phyloP scores from a whole-genome alignment of 116 monocot species.

The Trichopus zeylanicus region DNA sequence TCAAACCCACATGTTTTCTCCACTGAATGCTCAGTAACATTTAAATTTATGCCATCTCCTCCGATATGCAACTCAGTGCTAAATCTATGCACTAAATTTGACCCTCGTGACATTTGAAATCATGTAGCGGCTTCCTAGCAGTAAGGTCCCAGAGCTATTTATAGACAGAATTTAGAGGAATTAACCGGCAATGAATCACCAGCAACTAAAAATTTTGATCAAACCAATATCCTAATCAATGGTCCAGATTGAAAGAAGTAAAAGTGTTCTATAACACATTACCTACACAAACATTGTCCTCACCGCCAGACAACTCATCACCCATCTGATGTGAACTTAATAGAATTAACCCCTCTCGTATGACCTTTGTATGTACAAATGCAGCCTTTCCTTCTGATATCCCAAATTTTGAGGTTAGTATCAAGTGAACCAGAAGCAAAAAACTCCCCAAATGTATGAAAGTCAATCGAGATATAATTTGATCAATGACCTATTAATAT shows the following conservation, averaged over 20 bases:
- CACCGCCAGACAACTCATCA: slow-evolving; percentile 47
- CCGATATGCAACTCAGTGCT: too few species aligned
- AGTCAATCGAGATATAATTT: slow-evolving; percentile 83
- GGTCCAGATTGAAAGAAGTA: not conserved
- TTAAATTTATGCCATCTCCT: too few species aligned
- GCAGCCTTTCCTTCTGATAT: slow-evolving; percentile 84
- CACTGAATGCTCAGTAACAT: too few species aligned
- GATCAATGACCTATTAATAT: slow-evolving; percentile 94
- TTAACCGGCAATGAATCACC: not conserved
- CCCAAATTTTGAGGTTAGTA: slow-evolving; percentile 92
- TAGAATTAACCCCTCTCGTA: slow-evolving; percentile 43
- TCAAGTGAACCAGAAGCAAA: slow-evolving; percentile 62
- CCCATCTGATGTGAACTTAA: slow-evolving; percentile 21
- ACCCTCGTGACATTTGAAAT: too few species aligned
- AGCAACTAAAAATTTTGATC: not conserved
- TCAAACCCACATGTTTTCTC: too few species aligned
- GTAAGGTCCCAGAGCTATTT: slow-evolving; percentile 92
- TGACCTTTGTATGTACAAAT: slow-evolving; percentile 91
- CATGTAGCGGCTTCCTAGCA: slow-evolving; percentile 72
- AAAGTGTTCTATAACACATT: slow-evolving; percentile 1
- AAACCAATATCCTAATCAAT: not conserved
- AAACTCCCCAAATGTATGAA: not conserved
- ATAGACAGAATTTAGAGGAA: slow-evolving; percentile 6
- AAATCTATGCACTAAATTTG: slow-evolving; percentile 97
- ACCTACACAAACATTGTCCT: slow-evolving; percentile 82